Base-by-base conservation (phyloP, 352 stramenopile genomes). In the Phytophthora tubulina region DNA sequence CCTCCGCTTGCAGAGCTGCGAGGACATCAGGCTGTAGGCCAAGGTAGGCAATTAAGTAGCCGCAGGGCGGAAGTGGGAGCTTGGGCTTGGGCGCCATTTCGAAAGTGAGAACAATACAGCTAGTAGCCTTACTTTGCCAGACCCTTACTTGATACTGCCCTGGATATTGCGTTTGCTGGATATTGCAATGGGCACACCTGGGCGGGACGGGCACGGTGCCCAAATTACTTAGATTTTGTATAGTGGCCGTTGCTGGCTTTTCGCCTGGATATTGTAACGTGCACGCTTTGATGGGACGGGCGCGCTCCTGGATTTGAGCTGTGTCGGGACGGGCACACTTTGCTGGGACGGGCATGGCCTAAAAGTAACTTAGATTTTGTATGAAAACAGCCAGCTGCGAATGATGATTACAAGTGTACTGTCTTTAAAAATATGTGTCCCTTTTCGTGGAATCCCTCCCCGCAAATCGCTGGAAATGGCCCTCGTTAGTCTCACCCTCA, bases 21-120 rank as follows among this genome's bases (percentile, higher is more conserved):
- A 39, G 14, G 7, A 17, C 10, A 8, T 17, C 31, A 6, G 30
- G 21, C 17, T 5, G 48, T 10, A 54, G 27, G 11, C 30, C 30
- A 15, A 54, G 48, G 13, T 54, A 39, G 30, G 6, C 27, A 4
- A 54, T 9, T 38, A 54, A 15, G 10, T 54, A 54, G 48, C 48
- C 48, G 48, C 48, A 54, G 10, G 27, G 1, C 6, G 48, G 30
- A 21, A 54, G 48, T 7, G 27, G n/a, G 2, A 27, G 8, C 13
- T n/a, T 54, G 6, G 48, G 30, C 48, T 54, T 38, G 48, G 48
- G 48, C 48, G 27, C 48, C 48, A 54, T 54, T 54, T 54, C 30
- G 8, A 38, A 35, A 54, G n/a, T 54, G 41, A 48, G 9, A 48
- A 27, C 21, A 27, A 27, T 27, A 27, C 21, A 27, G 21, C 21